Evolutionary conservation across 2,329 filamentous ascomycete genomes (phyloP), one percentile per base, ranked within the genome.

Genomic region (Fusarium graminum): DNA sequence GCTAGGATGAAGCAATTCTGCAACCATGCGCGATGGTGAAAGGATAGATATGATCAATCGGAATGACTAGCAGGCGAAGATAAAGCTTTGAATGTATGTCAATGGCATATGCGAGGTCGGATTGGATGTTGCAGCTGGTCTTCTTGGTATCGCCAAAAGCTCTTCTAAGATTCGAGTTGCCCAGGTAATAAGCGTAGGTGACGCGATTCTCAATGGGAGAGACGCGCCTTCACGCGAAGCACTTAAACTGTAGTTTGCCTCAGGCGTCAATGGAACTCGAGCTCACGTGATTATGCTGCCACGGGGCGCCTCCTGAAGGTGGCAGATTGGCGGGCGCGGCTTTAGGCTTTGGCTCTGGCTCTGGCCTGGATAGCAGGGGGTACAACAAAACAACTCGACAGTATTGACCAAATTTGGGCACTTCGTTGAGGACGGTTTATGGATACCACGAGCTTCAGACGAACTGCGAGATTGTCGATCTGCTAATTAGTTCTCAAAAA

Each of bases 221-320:
- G 76, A 79, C 77, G 77, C 77, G 77, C 72, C 66, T 59, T 50
- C 58, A 78, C 77, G 77, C 77, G 77, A 74, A 74, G 67, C 74
- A 78, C 74, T 77, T 78, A 74, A 79, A 63, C 75, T 69, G 65
- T n/a, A 70, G 62, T 58, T 36, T 78, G 76, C 77, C 77, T 78
- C 63, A 78, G 77, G 76, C 68, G 69, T 54, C 42, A 51, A 52
- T 17, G 17, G 16, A 29, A 30, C 54, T 17, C 30, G 17, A 4
- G 8, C 12, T 56, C 76, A 78, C 76, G 77, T 78, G 76, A 78
- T 32, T 25, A 25, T 52, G 57, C 65, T 67, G 61, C 64, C 67
- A 67, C 59, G 45, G 55, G 57, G 57, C 40, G 56, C 55, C 68
- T 72, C 73, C 71, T 74, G 71, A 72, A 69, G 68, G 56, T 64